Percentiles rank a stretch among this genome's conserved stretches.
Evolutionary conservation across 345 rosid species (phyloP).

Genomic region (Syzygium grande): DNA sequence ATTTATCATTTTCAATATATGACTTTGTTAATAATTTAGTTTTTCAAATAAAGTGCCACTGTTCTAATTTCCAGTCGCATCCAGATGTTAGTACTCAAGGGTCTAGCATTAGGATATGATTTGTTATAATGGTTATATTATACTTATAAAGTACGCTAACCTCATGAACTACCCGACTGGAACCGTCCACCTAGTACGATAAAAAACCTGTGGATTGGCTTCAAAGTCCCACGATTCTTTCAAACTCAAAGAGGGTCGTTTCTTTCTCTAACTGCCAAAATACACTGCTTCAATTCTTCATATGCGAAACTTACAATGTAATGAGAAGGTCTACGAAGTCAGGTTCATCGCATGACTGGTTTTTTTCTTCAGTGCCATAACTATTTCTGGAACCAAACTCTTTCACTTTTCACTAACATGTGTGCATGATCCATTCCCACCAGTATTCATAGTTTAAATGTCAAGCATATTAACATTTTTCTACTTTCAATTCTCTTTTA

Average conservation of each 20-base stretch:
- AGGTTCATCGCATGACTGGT: background rate
- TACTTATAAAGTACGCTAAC: background rate
- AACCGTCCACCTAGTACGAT: background rate
- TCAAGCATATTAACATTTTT: background rate
- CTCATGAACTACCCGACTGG: background rate
- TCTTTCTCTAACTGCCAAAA: background rate
- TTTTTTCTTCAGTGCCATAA: background rate
- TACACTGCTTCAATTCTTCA: background rate
- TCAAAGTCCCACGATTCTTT: background rate
- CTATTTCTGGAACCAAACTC: background rate
- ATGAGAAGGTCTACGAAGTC: background rate
- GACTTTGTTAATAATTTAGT: background rate
- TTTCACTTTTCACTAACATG: background rate
- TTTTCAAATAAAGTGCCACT: background rate
- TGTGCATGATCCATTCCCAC: background rate
- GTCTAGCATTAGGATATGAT: background rate
- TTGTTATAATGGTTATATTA: background rate
- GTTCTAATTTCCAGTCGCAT: background rate
- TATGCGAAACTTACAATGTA: background rate
- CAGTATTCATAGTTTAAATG: background rate
- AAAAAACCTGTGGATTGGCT: background rate
- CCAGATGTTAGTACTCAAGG: background rate
- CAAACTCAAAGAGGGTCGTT: background rate
- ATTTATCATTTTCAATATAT: background rate
- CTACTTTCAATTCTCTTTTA: background rate